Percentiles rank a stretch among this genome's conserved stretches.
Conservation (phyloP, 2,329 filamentous ascomycete species). For the Fusarium devonianum region DNA sequence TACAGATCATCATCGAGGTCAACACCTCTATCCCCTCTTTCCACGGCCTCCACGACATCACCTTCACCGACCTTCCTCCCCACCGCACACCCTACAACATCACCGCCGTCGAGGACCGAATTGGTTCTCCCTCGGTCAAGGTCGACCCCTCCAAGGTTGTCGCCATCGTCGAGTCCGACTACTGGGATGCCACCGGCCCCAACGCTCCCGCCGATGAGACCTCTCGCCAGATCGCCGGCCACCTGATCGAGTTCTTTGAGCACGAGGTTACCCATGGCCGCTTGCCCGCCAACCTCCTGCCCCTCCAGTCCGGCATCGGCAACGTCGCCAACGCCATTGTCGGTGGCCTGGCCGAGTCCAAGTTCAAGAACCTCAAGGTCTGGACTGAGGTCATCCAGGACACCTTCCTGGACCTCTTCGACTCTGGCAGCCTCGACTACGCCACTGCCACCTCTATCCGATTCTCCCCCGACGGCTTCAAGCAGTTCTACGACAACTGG, state of each 20-base stretch:
- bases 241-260: slow-evolving; percentile 84
- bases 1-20: slow-evolving; percentile 83
- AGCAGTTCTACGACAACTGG: slow-evolving; percentile 89
- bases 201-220: slow-evolving; percentile 79
- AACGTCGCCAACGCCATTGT: slow-evolving; percentile 95
- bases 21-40: slow-evolving; percentile 87
- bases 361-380: slow-evolving; percentile 87
- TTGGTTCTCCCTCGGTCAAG: slow-evolving; percentile 82
- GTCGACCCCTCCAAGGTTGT: slow-evolving; percentile 86
- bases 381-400: slow-evolving; percentile 96
- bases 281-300: slow-evolving; percentile 77
- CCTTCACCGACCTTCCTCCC: slow-evolving; percentile 84
- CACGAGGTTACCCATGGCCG: slow-evolving; percentile 83
- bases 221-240: slow-evolving; percentile 75
- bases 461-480: slow-evolving; percentile 89
- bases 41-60: slow-evolving; percentile 89
- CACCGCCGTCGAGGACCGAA: slow-evolving; percentile 85
- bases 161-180: slow-evolving; percentile 84
- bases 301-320: slow-evolving; percentile 86
- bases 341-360: slow-evolving; percentile 79
- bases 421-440: slow-evolving; percentile 86
- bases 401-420: slow-evolving; percentile 91
- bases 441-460: slow-evolving; percentile 89
- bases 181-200: slow-evolving; percentile 76
- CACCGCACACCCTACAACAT: slow-evolving; percentile 84